Conservation (phyloP, 805 yeast genomes). For the Yarrowia bubula region DNA sequence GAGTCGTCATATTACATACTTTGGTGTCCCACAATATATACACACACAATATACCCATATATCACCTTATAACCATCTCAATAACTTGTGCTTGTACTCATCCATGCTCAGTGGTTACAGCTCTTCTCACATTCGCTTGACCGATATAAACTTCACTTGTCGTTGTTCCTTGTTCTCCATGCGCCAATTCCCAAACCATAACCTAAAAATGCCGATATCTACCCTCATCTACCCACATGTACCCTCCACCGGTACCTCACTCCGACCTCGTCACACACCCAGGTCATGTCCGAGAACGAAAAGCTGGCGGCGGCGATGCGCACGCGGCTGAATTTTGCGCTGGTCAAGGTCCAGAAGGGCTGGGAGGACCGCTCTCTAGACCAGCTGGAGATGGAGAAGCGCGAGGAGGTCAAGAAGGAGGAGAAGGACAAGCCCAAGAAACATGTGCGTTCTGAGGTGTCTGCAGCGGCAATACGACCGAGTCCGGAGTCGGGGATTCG, state of each 20-base stretch:
- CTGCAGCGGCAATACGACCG: neutral
- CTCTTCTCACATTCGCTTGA: too few relatives aligned
- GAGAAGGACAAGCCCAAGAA: neutral
- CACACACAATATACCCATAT: too few relatives aligned
- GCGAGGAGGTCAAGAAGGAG: neutral
- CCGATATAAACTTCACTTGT: too few relatives aligned
- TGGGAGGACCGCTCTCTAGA: constrained; percentile 20
- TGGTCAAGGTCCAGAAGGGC: constrained; percentile 26
- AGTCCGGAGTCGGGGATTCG: neutral
- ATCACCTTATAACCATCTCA: too few relatives aligned
- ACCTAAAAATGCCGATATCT: too few relatives aligned
- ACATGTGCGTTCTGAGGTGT: neutral
- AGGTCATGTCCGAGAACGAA: constrained; percentile 23
- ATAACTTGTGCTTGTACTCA: too few relatives aligned
- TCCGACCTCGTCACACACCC: neutral
- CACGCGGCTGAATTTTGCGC: constrained; percentile 22
- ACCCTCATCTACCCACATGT: too few relatives aligned
- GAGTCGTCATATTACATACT: too few relatives aligned
- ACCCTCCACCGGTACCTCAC: neutral
- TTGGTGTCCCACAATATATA: too few relatives aligned
- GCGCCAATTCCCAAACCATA: too few relatives aligned
- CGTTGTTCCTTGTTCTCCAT: too few relatives aligned
- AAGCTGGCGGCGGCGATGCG: constrained; percentile 25
- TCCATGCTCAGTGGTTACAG: too few relatives aligned
- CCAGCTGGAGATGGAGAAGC: neutral